Conservation (phyloP, 345 rosid species). For the Brassica rapa region DNA sequence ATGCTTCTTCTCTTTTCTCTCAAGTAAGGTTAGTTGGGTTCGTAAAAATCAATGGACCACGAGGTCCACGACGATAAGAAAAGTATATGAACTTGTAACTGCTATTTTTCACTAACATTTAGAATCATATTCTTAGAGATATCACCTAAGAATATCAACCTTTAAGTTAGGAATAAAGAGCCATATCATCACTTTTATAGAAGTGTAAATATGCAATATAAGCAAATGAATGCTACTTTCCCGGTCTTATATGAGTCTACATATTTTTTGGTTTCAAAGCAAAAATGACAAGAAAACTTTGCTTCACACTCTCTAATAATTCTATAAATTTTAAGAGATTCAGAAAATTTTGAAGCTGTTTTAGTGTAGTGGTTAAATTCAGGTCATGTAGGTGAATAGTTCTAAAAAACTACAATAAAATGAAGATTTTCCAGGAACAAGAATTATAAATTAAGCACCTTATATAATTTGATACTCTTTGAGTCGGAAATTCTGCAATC, state of each 20-base stretch:
- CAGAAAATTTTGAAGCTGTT: neutral
- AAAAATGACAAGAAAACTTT: neutral
- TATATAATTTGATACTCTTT: neutral
- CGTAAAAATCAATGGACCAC: conserved; percentile 1
- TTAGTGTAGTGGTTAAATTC: neutral
- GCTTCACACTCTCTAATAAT: neutral
- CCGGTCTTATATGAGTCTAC: neutral
- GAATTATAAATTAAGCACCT: conserved; percentile 16
- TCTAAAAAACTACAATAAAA: neutral
- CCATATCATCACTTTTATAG: neutral
- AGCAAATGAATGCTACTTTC: neutral
- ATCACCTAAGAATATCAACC: neutral
- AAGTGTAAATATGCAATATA: neutral
- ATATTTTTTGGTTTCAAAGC: neutral
- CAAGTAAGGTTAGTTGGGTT: conserved; percentile 15
- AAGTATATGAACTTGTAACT: conserved; percentile 15
- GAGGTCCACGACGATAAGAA: conserved; percentile 15
- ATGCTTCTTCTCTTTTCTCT: conserved; percentile 38
- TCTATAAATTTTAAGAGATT: no score
- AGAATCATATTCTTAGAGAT: conserved; percentile 21
- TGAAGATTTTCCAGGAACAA: conserved; percentile 6
- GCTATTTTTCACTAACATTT: neutral
- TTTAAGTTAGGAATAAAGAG: conserved; percentile 20
- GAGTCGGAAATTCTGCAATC: conserved; percentile 26
- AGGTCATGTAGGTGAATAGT: neutral